Evolutionary conservation across 768 basidiomycete genomes (phyloP), one percentile per base, ranked within the genome.

Genomic region (Leccinum olivaceopallidum): DNA sequence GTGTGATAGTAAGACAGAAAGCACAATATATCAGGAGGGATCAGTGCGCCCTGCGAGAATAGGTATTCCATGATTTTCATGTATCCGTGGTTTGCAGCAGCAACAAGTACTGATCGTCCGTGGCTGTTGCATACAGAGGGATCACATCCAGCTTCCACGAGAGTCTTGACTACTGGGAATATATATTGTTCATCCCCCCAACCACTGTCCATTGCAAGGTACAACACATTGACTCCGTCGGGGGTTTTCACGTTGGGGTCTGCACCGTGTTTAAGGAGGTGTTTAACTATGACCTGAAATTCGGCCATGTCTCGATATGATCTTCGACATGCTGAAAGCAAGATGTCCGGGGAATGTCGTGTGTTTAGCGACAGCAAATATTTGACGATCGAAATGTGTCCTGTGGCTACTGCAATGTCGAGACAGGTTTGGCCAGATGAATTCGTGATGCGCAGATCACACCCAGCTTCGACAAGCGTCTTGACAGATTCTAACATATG

Each of bases 161-260:
- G 48, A 8, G 4, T 8, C 48, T 49, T 49, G 48, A 49, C 22
- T 10, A n/a, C 22, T 12, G 0, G 20, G 0, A 47, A 47, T 5
- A 0, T 3, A 13, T 16, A 2, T 10, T 2, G 0, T 42, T 42
- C 9, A 18, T 18, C 39, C 4, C 1, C 0, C 8, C 0, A 0
- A 5, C 1, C 10, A 44, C 5, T 2, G 5, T 2, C 0, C 2
- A 6, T 47, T 20, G n/a, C n/a, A 20, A 47, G 5, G 44, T 47
- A 1, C 4, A 49, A 8, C 22, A 2, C 14, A 22, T 16, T 49
- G 24, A 16, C 7, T 49, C 48, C 48, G 10, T 8, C 2, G 3
- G 48, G 24, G 1, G 22, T 49, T 3, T 5, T 49, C 22, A 24
- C 7, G 8, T 49, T 7, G 5, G 14, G 13, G 48, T 24, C 6